Evolutionary conservation across 345 rosid species (phyloP).

Genomic region (Gossypium arboreum): DNA sequence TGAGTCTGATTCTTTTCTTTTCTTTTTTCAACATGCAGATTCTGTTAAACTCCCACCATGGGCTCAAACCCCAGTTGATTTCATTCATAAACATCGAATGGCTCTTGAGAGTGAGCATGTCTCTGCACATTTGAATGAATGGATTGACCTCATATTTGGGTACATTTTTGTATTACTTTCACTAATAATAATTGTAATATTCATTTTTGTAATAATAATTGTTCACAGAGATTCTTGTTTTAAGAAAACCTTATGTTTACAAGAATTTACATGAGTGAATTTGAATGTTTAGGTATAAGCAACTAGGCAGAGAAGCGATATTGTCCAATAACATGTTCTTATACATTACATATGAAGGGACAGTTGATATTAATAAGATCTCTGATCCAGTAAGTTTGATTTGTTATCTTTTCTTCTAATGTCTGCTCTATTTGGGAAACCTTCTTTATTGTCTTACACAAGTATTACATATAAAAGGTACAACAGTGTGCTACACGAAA

Average conservation of each 20-base stretch:
- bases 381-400: conserved; percentile 66
- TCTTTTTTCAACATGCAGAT: conserved; percentile 41
- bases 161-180: conserved; percentile 20
- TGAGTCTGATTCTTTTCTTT: not conserved
- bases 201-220: too few species aligned
- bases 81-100: conserved; percentile 84
- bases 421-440: conserved; percentile 16
- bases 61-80: conserved; percentile 91
- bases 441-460: conserved; percentile 16
- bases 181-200: not conserved
- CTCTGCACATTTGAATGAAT: conserved; percentile 90
- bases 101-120: conserved; percentile 98
- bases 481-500: conserved; percentile 90
- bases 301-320: conserved; percentile 98
- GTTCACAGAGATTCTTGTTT: not conserved
- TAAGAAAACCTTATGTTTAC: not conserved
- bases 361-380: conserved; percentile 86
- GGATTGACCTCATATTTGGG: conserved; percentile 99
- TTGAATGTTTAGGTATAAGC: conserved; percentile 65
- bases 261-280: conserved; percentile 12
- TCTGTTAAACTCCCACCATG: conserved; percentile 90
- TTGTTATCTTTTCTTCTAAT: not conserved
- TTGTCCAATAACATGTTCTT: conserved; percentile 89
- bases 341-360: conserved; percentile 93
- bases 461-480: conserved; percentile 43